Evolutionary conservation across 495 filamentous ascomycete species (phyloP), one percentile per base, ranked within the genome.

Genomic region (Aspergillus campestris): DNA sequence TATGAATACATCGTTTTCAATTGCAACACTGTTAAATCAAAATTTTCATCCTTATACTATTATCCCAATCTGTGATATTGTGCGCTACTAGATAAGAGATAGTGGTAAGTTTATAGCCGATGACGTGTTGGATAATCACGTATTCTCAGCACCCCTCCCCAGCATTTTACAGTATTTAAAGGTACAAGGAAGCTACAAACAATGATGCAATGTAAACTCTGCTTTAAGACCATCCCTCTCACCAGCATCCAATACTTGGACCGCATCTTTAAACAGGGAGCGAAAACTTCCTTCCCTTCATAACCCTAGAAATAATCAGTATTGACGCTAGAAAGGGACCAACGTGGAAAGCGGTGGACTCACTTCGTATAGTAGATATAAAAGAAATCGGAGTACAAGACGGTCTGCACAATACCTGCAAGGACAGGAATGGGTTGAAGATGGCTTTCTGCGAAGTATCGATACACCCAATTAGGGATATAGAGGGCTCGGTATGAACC

Each of bases 371-470:
- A 98, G 67, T 98, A 98, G 50, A 98, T 95, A 74, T 87, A 98
- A 75, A 98, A 98, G 72, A 98, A 98, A 69, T 98, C 92, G 42
- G 87, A 94, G 68, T 98, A 98, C 42, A 97, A 74, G 27, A 97
- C 64, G 13, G 92, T 97, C 74, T 98, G 92, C 48, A 95, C 71
- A 28, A 95, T 76, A 8, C 92, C 92, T 7, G 92, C 92, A 32
- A 89, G 48, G 35, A 94, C 81, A 2, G 90, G 82, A 53, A 95
- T 89, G 39, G 77, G 78, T 63, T 96, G 89, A 47, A 83, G 79
- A 68, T 83, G 79, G 29, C 70, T 69, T 62, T 92, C 88, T 34
- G 76, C 70, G 50, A 84, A 72, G 64, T 94, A 96, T 24, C 92
- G 78, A 58, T 83, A 96, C 45, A 96, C 79, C 92, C 92, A 98